A percentile compares a stretch with the other conserved stretches of the same genome.
Conservation (phyloP, 768 basidiomycete genomes). For the Podaxis rugospora region DNA sequence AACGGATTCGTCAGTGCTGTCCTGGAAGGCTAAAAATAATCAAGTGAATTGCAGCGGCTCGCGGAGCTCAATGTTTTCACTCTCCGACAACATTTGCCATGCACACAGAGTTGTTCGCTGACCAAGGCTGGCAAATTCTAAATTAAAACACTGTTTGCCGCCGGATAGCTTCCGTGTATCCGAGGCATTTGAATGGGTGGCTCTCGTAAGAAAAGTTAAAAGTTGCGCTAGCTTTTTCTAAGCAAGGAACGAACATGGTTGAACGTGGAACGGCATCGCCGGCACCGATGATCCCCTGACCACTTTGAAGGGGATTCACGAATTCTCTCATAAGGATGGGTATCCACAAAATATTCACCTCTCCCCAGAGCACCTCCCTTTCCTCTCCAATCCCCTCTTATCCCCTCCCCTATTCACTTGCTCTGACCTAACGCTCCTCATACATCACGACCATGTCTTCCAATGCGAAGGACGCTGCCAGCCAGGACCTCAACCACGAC, state of each 20-base stretch:
- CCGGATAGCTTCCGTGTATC: not conserved
- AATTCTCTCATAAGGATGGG: not conserved
- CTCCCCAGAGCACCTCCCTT: not conserved
- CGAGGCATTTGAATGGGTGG: not conserved
- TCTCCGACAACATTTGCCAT: not conserved
- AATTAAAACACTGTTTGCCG: not conserved
- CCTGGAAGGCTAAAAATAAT: not conserved
- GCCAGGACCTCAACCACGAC: not conserved
- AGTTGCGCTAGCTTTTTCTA: not conserved
- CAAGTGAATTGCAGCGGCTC: not conserved
- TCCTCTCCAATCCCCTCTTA: not conserved
- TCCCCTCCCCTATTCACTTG: not conserved
- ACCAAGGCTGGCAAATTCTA: no score
- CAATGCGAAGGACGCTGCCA: constrained; percentile 5
- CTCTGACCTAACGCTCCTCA: not conserved
- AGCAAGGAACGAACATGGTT: not conserved
- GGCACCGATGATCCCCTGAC: not conserved
- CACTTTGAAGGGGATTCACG: not conserved
- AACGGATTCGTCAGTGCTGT: not conserved
- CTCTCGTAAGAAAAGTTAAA: not conserved
- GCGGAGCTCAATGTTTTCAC: not conserved
- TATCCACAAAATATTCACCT: constrained; percentile 8
- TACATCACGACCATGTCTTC: constrained; percentile 8
- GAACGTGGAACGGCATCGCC: not conserved
- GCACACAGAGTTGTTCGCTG: no score